Evolutionary conservation across 768 basidiomycete genomes (phyloP).

Genomic region (Xerocomus potaroensis): DNA sequence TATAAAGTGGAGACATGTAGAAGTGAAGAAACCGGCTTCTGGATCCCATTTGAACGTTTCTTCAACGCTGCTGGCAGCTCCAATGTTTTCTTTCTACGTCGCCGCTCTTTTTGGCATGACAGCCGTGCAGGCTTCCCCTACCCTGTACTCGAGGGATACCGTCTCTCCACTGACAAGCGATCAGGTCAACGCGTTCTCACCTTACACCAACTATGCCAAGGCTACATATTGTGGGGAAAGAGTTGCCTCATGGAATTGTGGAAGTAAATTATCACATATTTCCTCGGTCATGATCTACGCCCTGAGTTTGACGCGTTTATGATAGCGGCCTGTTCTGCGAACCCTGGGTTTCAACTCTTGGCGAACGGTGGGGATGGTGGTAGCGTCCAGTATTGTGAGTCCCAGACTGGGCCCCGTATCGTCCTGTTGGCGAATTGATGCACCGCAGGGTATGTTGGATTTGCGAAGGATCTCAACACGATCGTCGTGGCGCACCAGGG

Average conservation of each 20-base stretch:
- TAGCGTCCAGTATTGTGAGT: conserved; percentile 38
- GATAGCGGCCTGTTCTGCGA: conserved; percentile 40
- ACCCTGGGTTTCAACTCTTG: conserved; percentile 38
- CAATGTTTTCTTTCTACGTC: background rate
- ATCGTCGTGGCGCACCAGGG: conserved; percentile 36
- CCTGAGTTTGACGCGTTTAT: background rate
- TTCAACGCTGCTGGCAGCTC: background rate
- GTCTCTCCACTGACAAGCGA: conserved; percentile 36
- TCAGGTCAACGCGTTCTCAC: conserved; percentile 39
- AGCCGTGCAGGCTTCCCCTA: conserved; percentile 12
- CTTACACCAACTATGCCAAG: conserved; percentile 47
- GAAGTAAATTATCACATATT: conserved; percentile 35
- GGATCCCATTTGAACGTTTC: background rate
- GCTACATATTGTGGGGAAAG: conserved; percentile 44
- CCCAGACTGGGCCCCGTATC: no score
- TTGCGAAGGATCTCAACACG: conserved; percentile 31
- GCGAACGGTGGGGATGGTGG: conserved; percentile 44
- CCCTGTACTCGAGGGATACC: conserved; percentile 27
- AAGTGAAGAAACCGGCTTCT: background rate
- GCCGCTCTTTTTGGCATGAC: conserved; percentile 6
- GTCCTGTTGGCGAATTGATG: background rate
- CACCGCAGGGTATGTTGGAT: conserved; percentile 34
- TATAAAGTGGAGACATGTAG: background rate
- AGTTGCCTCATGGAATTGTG: conserved; percentile 47
- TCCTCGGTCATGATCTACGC: background rate